These are phyloP conservation scores for Daldinia vernicosa DNA, from an alignment of 495 filamentous ascomycete genomes.

Conservation along the genomic window DNA sequence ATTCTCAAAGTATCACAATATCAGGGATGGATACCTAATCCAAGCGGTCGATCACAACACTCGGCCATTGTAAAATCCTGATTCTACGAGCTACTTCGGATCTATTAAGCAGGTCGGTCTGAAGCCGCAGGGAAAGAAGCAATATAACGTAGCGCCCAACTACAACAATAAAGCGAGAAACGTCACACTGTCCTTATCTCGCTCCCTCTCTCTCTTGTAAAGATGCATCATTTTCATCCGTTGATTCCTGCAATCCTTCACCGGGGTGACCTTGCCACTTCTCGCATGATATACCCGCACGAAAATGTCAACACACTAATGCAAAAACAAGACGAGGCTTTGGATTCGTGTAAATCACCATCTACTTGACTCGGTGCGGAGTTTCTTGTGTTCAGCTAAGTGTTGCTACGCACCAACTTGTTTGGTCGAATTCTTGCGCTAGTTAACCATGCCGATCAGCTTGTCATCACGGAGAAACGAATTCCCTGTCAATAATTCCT, in stretches of 20 bases:
- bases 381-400: conserved; percentile 25
- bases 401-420: background rate
- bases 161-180: background rate
- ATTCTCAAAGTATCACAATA: background rate
- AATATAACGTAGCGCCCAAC: background rate
- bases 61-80: no score
- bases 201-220: background rate
- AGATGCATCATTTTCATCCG: background rate
- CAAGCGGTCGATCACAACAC: background rate
- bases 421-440: background rate
- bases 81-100: no score
- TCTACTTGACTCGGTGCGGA: conserved; percentile 23
- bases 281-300: background rate
- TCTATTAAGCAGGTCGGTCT: background rate
- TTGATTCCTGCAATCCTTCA: background rate
- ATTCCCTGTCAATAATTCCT: background rate
- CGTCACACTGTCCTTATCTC: background rate
- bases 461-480: conserved; percentile 26
- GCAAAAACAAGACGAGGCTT: background rate
- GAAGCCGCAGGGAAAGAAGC: background rate
- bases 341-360: background rate
- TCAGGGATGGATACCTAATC: background rate
- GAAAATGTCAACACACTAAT: background rate
- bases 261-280: no score
- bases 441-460: background rate